A percentile compares a stretch with the other conserved stretches of the same genome.
Conservation (phyloP, 495 filamentous ascomycete species). For the Eremomyces bilateralis region DNA sequence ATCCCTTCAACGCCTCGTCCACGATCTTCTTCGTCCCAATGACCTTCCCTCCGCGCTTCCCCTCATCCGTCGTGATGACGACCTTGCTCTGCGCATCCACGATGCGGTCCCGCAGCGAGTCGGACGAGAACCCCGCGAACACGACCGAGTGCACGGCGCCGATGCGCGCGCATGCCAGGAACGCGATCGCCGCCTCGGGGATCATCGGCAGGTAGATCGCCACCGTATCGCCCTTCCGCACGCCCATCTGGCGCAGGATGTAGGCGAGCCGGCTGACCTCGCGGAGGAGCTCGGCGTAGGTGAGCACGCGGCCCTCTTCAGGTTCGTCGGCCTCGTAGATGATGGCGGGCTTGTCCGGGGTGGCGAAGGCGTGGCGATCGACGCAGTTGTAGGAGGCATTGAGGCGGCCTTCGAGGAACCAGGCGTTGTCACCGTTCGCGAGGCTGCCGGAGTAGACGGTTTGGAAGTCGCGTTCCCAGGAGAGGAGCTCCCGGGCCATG, state of each 20-base stretch:
- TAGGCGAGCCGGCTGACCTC: conserved; percentile 74
- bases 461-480: conserved; percentile 80
- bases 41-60: conserved; percentile 89
- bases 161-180: conserved; percentile 80
- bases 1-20: conserved; percentile 93
- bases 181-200: conserved; percentile 77
- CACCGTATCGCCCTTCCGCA: conserved; percentile 93
- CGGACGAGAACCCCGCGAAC: conserved; percentile 94
- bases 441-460: conserved; percentile 69
- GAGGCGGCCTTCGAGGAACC: conserved; percentile 85
- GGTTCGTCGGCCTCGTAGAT: conserved; percentile 97
- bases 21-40: conserved; percentile 99
- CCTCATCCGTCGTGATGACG: conserved; percentile 92
- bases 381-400: conserved; percentile 97
- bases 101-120: conserved; percentile 90
- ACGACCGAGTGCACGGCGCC: conserved; percentile 96
- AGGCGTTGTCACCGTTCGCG: conserved; percentile 62
- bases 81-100: conserved; percentile 75
- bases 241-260: conserved; percentile 80
- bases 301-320: conserved; percentile 66
- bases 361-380: conserved; percentile 81
- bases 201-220: conserved; percentile 98
- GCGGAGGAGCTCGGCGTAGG: conserved; percentile 82
- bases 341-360: conserved; percentile 81
- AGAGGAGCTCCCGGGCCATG: conserved; percentile 69